Evolutionary conservation across 441 rosid species (phyloP).

Genomic region (Populus hybrid): DNA sequence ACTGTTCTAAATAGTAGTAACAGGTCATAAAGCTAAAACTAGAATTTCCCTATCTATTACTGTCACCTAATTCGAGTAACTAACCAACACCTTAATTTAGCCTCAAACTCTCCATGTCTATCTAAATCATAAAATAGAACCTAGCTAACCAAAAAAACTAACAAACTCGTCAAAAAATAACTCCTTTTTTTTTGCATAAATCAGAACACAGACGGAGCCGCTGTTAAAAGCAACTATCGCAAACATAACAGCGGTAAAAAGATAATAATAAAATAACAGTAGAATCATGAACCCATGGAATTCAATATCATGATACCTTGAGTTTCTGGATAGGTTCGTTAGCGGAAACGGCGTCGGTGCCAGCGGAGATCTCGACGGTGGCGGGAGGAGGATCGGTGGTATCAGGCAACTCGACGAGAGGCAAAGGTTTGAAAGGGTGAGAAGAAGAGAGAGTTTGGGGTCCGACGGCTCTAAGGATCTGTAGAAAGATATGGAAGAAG

Average conservation of each 20-base stretch:
- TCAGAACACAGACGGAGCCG: not conserved
- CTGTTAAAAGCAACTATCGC: not conserved
- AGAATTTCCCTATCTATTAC: not conserved
- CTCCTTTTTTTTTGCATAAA: not conserved
- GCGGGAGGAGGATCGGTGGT: conserved; percentile 29
- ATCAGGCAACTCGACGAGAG: conserved; percentile 53
- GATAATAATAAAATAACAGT: not conserved
- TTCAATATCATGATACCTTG: conserved; percentile 38
- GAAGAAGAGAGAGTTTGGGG: conserved; percentile 58
- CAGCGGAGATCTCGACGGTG: conserved; percentile 45
- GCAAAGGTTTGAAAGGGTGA: conserved; percentile 67
- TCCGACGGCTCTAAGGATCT: conserved; percentile 64
- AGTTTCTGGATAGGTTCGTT: conserved; percentile 41
- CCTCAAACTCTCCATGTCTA: not conserved
- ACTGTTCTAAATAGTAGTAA: not conserved
- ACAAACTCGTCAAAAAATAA: not conserved
- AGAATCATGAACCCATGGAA: not conserved
- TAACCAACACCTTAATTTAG: not conserved
- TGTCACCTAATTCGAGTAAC: not conserved
- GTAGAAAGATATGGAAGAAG: conserved; percentile 75
- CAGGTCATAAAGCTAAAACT: not conserved
- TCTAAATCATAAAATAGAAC: not conserved
- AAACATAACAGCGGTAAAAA: not conserved
- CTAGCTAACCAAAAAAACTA: not conserved
- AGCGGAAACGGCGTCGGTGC: conserved; percentile 12